A percentile compares a stretch with the other conserved stretches of the same genome.
These are phyloP conservation scores for Rhododendron ferrugineum DNA, from an alignment of 148 eudicot species.

Conservation along the genomic window DNA sequence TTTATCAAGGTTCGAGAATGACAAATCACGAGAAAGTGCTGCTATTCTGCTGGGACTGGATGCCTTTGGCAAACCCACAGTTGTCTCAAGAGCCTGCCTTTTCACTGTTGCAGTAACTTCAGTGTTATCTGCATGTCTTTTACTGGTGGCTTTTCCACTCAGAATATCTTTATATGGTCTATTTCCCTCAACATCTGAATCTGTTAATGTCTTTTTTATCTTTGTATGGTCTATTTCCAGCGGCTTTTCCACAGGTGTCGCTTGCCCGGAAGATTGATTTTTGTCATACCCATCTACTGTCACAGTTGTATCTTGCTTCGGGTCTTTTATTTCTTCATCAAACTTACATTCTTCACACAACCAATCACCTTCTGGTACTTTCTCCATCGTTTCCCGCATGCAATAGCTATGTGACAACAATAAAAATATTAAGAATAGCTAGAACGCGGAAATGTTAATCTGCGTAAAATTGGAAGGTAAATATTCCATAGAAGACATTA, in stretches of 20 bases:
- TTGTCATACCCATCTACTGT: slow-evolving; percentile 38
- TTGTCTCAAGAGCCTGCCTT: slow-evolving; percentile 56
- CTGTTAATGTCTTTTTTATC: background rate
- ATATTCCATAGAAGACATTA: background rate
- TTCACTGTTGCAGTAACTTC: slow-evolving; percentile 55
- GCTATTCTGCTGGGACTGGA: slow-evolving; percentile 37
- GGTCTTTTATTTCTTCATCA: slow-evolving; percentile 37
- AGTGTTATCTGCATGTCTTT: slow-evolving; percentile 47
- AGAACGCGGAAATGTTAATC: background rate
- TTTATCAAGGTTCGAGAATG: slow-evolving; percentile 47
- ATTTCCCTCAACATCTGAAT: slow-evolving; percentile 29
- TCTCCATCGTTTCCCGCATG: slow-evolving; percentile 67
- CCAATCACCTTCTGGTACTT: slow-evolving; percentile 94
- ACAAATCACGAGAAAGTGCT: slow-evolving; percentile 45
- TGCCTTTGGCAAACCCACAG: slow-evolving; percentile 38
- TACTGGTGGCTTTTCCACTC: slow-evolving; percentile 33
- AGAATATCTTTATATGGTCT: slow-evolving; percentile 24
- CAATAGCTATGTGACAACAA: slow-evolving; percentile 57
- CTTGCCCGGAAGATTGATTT: slow-evolving; percentile 35
- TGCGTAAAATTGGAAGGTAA: background rate
- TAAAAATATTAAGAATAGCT: slow-evolving; percentile 8
- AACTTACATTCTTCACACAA: slow-evolving; percentile 86
- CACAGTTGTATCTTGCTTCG: slow-evolving; percentile 28
- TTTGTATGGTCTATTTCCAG: slow-evolving; percentile 23
- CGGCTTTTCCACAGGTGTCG: slow-evolving; percentile 17